Base-by-base conservation (phyloP, 441 rosid genomes). In the Euphorbia schlechtendalii region DNA sequence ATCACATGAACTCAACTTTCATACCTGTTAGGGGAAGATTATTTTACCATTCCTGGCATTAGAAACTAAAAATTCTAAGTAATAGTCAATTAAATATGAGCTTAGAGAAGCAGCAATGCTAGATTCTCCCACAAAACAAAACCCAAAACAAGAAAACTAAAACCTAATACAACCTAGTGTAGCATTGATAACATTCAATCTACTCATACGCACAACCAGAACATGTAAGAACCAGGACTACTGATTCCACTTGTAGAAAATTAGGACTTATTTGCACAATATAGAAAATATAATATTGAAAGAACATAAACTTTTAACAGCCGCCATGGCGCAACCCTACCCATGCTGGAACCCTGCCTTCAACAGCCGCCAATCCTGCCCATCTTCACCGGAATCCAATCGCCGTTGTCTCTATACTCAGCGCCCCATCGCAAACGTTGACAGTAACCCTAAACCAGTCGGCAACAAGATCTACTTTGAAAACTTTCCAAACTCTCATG, bases 91-190 rank as follows among this genome's bases (percentile, higher is more conserved):
- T n/a, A 61, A 72, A 72, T 68, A 32, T 32, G 68, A 64, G 65
- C 91, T 81, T 68, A 95, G 98, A 20, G 99, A 95, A 71, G 99
- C 99, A 80, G 99, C 98, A 69, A 95, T 92, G 83, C 98, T 95
- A 71, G 88, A 95, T 75, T 95, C 99, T 77, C 92, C 99, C 64
- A 95, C 99, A 62, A 95, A 76, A 45, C 17, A 21, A 40, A 61
- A 61, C 9, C 18, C 21, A 54, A 40, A 24, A 15, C 68, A n/a
- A 56, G 30, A 1, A 6, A 8, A 32, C 46, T 4, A 40, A 25
- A 20, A 38, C 20, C 20, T 57, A 45, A 30, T 56, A 25, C n/a
- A 43, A 27, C 27, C 21, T 54, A 38, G 30, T 24, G 34, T 14
- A 66, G 28, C 45, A 22, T 3, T 55, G 30, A 52, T 34, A 8